Evolutionary conservation across 202 grass and related monocot genomes (phyloP), one percentile per base, ranked within the genome.

Genomic region (Setaria viridis): DNA sequence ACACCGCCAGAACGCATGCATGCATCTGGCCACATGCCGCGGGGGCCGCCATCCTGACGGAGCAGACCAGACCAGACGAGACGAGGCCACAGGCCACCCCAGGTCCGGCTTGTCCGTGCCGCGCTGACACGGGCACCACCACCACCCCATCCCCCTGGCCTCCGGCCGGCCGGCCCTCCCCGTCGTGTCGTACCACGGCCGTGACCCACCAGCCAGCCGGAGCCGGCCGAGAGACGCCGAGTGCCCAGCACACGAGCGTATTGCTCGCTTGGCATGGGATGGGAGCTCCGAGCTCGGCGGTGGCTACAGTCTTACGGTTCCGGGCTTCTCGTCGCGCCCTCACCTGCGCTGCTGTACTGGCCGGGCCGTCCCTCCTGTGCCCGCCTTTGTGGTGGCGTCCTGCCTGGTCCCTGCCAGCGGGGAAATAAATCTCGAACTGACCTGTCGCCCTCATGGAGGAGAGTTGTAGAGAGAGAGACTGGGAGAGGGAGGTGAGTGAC

Each of bases 371-470:
- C 48, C 11, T 13, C 48, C 67, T 13, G 46, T 33, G 46, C 25
- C 47, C 4, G 14, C 9, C 14, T 53, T 53, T 74, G 32, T n/a
- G 32, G 16, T 30, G 51, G 34, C 35, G 72, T 57, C 17, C 49
- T 6, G 72, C 7, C 49, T 37, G 50, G 72, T 56, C 72, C 49
- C 15, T 11, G 32, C 50, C 50, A 34, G 7, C 25, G 12, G 43
- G 46, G 30, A 54, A 63, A 47, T 79, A 56, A 80, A 80, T 74
- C 74, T 74, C 85, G 34, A 80, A 81, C 4, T 19, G 77, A 13
- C 25, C 25, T 75, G 85, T 81, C 69, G 45, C 60, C 62, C 72
- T 20, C 37, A 8, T 53, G 47, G 71, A 33, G 57, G 29, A 11
- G 55, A 57, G 53, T 41, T 41, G 39, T 41, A 25, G 25, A 25